These are phyloP conservation scores for Colletotrichum sidae DNA, from an alignment of 2,329 filamentous ascomycete species.

Conservation along the genomic window DNA sequence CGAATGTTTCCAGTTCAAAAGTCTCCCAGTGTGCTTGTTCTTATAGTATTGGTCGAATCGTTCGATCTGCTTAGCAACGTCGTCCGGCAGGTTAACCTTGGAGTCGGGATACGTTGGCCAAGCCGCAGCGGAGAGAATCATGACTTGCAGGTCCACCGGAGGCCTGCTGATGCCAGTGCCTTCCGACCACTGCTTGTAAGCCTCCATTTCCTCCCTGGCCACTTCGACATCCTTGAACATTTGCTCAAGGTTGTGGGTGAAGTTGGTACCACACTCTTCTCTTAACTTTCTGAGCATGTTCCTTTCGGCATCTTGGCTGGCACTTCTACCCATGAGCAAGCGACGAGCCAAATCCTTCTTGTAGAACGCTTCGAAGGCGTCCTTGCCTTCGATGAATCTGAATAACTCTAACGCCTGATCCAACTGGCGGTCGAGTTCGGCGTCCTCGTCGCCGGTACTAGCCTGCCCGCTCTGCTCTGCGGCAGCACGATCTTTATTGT, in stretches of 20 bases:
- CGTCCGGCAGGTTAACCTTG: slow-evolving; percentile 77
- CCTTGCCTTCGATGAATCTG: slow-evolving; percentile 96
- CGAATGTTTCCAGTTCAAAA: slow-evolving; percentile 90
- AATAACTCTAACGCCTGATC: slow-evolving; percentile 95
- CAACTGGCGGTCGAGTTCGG: slow-evolving; percentile 89
- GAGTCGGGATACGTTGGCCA: slow-evolving; percentile 92
- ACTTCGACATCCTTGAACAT: slow-evolving; percentile 99
- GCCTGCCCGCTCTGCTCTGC: slow-evolving; percentile 73
- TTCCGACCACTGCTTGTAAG: slow-evolving; percentile 76
- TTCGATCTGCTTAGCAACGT: slow-evolving; percentile 80
- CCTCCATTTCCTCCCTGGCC: slow-evolving; percentile 90
- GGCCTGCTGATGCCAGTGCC: slow-evolving; percentile 49
- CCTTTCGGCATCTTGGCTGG: slow-evolving; percentile 93
- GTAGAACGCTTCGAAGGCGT: slow-evolving; percentile 98
- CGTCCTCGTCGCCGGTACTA: slow-evolving; percentile 85
- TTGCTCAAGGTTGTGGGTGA: slow-evolving; percentile 96
- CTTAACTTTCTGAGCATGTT: slow-evolving; percentile 95
- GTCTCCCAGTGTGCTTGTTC: slow-evolving; percentile 87
- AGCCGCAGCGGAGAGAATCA: slow-evolving; percentile 87
- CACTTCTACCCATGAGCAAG: slow-evolving; percentile 90
- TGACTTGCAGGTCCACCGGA: slow-evolving; percentile 82
- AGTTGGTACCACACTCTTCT: slow-evolving; percentile 91
- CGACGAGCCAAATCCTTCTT: slow-evolving; percentile 95
- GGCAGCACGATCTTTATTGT: slow-evolving; percentile 66
- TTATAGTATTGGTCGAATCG: slow-evolving; percentile 90